These are phyloP conservation scores for Cenchrus fungigraminus DNA, from an alignment of 176 grass and related monocot species.

Conservation along the genomic window DNA sequence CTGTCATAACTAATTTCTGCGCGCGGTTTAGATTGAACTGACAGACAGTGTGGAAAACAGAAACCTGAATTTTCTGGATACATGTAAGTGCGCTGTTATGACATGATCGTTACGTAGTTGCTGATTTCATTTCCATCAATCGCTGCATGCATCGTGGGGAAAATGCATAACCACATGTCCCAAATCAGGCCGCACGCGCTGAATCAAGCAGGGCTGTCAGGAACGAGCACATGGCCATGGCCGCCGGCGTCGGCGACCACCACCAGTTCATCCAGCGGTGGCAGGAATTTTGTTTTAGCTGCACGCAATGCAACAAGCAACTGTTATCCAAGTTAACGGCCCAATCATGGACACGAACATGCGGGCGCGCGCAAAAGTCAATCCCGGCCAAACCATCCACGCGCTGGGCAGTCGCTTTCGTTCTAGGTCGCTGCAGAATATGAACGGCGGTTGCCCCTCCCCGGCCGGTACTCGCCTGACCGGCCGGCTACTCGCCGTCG, in stretches of 20 bases:
- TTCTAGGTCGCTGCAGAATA: neutral
- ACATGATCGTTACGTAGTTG: neutral
- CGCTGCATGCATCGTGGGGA: neutral
- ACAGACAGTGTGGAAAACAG: no score
- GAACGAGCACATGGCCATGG: constrained; percentile 32
- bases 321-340: neutral
- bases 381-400: constrained; percentile 32
- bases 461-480: neutral
- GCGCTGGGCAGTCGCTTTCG: constrained; percentile 18
- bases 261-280: no score
- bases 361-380: constrained; percentile 43
- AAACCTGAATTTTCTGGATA: no score
- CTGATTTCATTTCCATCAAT: neutral
- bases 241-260: neutral
- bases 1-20: no score
- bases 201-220: neutral
- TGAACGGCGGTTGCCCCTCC: neutral
- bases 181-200: neutral
- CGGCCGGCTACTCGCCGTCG: no score
- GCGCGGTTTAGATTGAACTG: no score
- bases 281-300: neutral
- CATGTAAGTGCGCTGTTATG: neutral
- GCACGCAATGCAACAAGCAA: no score
- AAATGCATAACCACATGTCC: neutral
- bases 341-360: constrained; percentile 47